phyloP scores from a whole-genome alignment of 129 eudicot species.

The Ambrosia artemisiifolia region DNA sequence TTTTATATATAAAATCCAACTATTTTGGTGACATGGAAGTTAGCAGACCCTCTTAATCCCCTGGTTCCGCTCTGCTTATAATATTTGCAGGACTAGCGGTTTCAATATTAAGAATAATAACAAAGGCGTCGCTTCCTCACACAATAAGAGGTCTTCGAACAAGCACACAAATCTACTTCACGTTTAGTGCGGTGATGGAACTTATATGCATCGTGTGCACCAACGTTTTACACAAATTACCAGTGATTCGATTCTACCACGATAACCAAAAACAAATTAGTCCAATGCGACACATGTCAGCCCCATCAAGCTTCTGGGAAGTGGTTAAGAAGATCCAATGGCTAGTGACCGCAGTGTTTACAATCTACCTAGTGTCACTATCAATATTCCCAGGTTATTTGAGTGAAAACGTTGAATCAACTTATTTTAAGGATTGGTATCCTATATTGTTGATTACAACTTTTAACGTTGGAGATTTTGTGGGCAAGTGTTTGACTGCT shows the following conservation, averaged over 20 bases:
- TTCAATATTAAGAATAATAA: slow-evolving; percentile 32
- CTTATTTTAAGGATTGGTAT: slow-evolving; percentile 39
- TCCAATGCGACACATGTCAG: background rate
- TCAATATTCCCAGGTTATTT: slow-evolving; percentile 51
- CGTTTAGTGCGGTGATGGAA: slow-evolving; percentile 31
- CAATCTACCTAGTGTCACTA: slow-evolving; percentile 29
- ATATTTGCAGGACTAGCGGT: slow-evolving; percentile 32
- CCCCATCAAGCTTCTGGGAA: slow-evolving; percentile 11
- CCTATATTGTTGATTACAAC: slow-evolving; percentile 36
- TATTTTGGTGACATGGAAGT: no score
- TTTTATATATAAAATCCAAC: no score
- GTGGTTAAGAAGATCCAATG: slow-evolving; percentile 33
- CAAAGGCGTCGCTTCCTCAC: slow-evolving; percentile 42
- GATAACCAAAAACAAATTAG: background rate
- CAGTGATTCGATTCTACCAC: slow-evolving; percentile 24
- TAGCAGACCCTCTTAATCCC: no score
- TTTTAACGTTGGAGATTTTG: slow-evolving; percentile 37
- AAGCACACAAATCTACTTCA: slow-evolving; percentile 45
- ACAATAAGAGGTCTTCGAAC: slow-evolving; percentile 25
- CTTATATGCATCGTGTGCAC: slow-evolving; percentile 36
- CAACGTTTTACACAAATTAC: slow-evolving; percentile 35
- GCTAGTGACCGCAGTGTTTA: slow-evolving; percentile 20
- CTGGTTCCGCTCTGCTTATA: no score
- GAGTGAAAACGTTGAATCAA: slow-evolving; percentile 34
- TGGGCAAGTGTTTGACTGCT: slow-evolving; percentile 40